Base-by-base conservation (phyloP, 208 protist species). In the Phytomonas serpens region DNA sequence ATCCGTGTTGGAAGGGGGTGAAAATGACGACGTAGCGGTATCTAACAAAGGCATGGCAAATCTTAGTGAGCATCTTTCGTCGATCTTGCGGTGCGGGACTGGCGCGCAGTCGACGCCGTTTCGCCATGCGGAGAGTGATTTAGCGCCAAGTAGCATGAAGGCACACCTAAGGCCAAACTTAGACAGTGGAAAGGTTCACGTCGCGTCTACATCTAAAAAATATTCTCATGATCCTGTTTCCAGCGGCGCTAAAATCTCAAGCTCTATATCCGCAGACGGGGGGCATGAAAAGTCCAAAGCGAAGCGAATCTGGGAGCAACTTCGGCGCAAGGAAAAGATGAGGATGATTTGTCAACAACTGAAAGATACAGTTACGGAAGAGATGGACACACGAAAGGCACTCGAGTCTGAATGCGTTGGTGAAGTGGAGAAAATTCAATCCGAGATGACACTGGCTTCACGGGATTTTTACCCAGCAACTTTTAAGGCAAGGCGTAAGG, bases 81-180 rank as follows among this genome's bases (percentile, higher is more conserved):
- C n/a, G n/a, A n/a, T n/a, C n/a, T n/a, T n/a, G n/a, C n/a, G n/a
- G n/a, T n/a, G n/a, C n/a, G n/a, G n/a, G n/a, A n/a, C n/a, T n/a
- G n/a, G n/a, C n/a, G n/a, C n/a, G n/a, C n/a, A n/a, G n/a, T n/a
- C 92, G 23, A 77, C 85, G 33, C 74, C 74, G 47, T 69, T 96
- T 71, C 93, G 83, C 63, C 77, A 92, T 67, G 51, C 66, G 3
- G 87, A 77, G 40, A 94, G 88, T 64, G 75, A 40, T 64, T 87
- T 94, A 64, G 87, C 79, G 10, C 77, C 86, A 11, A 86, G 79
- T 3, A 81, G 64, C 31, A 76, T 93, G 30, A 76, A 80, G 16
- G 63, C 93, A 11, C 11, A 90, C 1, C 78, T 77, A 30, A 84
- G 65, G 36, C 19, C 67, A n/a, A 31, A 70, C n/a, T 70, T 70